A percentile compares a stretch with the other conserved stretches of the same genome.
Evolutionary conservation across 371 early-diverging fungal species (phyloP).

Genomic region (Zancudomyces culisetae): DNA sequence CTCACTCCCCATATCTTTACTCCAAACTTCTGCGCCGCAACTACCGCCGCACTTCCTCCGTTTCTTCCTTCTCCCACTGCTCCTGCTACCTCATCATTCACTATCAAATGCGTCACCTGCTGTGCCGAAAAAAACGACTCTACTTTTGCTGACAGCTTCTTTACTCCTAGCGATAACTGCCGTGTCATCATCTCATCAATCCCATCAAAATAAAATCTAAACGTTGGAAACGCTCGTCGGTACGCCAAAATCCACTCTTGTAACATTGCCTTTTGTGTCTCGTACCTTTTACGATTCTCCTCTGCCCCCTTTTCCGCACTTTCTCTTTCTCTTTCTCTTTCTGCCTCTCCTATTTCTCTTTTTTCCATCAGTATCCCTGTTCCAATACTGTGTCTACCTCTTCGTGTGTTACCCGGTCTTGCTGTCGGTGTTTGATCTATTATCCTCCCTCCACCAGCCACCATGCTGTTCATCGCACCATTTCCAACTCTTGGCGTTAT

Average conservation of each 20-base stretch:
- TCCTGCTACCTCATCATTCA: conserved; percentile 8
- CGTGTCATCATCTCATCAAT: conserved; percentile 12
- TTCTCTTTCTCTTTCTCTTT: not conserved
- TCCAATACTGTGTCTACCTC: too few species aligned
- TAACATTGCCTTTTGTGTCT: conserved; percentile 10
- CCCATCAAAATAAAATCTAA: conserved; percentile 24
- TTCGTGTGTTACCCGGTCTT: not conserved
- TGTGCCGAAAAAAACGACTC: conserved; percentile 24
- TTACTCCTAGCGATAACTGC: conserved; percentile 14
- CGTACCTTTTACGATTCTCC: not conserved
- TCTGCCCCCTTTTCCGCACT: not conserved
- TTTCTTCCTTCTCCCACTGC: not conserved
- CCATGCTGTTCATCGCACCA: not conserved
- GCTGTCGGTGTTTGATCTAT: not conserved
- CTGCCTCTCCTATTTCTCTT: not conserved
- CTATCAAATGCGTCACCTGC: conserved; percentile 20
- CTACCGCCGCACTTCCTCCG: conserved; percentile 3
- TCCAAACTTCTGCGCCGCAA: conserved; percentile 15
- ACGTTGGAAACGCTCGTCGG: conserved; percentile 19
- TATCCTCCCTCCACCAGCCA: not conserved
- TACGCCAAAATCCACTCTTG: conserved; percentile 22
- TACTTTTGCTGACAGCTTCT: conserved; percentile 13
- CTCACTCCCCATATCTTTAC: conserved; percentile 20
- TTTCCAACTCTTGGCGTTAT: not conserved
- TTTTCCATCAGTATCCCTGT: not conserved